phyloP scores from a whole-genome alignment of 2,329 filamentous ascomycete species.

The Colletotrichum spaethianum region DNA sequence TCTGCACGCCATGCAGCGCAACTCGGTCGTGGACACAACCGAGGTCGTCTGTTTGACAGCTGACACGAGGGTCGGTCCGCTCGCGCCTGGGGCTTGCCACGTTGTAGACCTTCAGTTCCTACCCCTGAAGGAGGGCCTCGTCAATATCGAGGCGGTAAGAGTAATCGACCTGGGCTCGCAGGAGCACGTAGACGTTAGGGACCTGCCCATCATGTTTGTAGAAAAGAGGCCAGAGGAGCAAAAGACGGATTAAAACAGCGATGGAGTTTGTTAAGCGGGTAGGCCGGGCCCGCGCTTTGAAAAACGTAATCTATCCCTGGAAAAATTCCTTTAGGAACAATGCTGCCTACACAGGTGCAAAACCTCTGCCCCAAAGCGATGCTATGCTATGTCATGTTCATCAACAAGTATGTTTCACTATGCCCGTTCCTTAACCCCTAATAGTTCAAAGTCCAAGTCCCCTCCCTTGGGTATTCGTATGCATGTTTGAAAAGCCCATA shows the following conservation, averaged over 20 bases:
- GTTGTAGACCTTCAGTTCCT: conserved; percentile 81
- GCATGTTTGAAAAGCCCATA: conserved; percentile 20
- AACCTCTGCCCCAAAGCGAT: conserved; percentile 15
- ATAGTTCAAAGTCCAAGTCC: conserved; percentile 8
- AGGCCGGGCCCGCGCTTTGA: background rate
- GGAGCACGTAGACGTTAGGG: conserved; percentile 83
- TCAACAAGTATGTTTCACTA: conserved; percentile 21
- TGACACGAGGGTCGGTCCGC: conserved; percentile 80
- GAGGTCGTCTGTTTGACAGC: conserved; percentile 83
- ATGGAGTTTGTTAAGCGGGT: background rate
- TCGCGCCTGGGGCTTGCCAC: conserved; percentile 81
- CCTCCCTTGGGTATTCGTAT: conserved; percentile 31
- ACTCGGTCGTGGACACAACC: conserved; percentile 72
- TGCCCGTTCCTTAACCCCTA: conserved; percentile 9
- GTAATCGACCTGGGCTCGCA: conserved; percentile 81
- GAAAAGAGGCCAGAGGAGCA: conserved; percentile 46
- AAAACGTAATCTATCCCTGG: conserved; percentile 2
- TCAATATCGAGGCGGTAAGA: conserved; percentile 79
- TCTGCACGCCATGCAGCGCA: conserved; percentile 79
- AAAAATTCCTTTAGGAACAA: conserved; percentile 6
- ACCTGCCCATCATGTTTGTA: conserved; percentile 79
- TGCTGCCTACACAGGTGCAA: conserved; percentile 17
- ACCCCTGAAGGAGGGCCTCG: conserved; percentile 75
- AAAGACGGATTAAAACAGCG: conserved; percentile 19
- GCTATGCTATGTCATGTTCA: conserved; percentile 32